Evolutionary conservation across 306 rosid species (phyloP), one percentile per base, ranked within the genome.

Genomic region (Senna tora): DNA sequence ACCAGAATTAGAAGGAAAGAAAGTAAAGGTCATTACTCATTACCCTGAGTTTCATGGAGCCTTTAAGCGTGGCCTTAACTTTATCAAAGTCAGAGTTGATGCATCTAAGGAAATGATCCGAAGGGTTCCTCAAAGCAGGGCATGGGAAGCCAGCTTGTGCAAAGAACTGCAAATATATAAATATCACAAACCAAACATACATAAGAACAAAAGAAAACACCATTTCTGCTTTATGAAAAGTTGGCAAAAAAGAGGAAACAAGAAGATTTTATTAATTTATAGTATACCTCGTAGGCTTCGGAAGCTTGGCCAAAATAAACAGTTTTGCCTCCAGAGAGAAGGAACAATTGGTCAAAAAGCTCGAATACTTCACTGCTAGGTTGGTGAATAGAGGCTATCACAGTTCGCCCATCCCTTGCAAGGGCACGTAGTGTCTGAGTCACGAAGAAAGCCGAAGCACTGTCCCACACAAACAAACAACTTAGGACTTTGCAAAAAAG

Each of bases 281-380:
- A 25, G 7, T n/a, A 1, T 65, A 76, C 99, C 96, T 89, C 97
- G n/a, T 91, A 94, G 51, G 99, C 97, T 5, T 94, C 99, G 0
- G 93, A 86, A 62, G 93, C 97, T 67, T 86, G 90, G 32, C 97
- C 99, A 71, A 91, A 94, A 75, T 91, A 94, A 45, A 94, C 96
- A 76, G 97, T 91, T 81, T 94, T 91, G 56, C 99, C 96, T 0
- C 97, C 88, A 30, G 99, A 94, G 61, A 94, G 97, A 86, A 94
- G 86, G 75, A 79, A 94, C 71, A 94, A 60, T 82, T 78, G 96
- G 79, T 94, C 97, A 84, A 94, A 94, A 2, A 94, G 87, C 75
- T 91, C 97, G 73, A 94, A 94, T 30, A 91, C 99, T 87, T 94
- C 97, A 89, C 99, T 94, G 81, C 99, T 94, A 0, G 99, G 99